phyloP scores from a whole-genome alignment of 2,329 filamentous ascomycete genomes.

The Sphaerulina vaccinii region DNA sequence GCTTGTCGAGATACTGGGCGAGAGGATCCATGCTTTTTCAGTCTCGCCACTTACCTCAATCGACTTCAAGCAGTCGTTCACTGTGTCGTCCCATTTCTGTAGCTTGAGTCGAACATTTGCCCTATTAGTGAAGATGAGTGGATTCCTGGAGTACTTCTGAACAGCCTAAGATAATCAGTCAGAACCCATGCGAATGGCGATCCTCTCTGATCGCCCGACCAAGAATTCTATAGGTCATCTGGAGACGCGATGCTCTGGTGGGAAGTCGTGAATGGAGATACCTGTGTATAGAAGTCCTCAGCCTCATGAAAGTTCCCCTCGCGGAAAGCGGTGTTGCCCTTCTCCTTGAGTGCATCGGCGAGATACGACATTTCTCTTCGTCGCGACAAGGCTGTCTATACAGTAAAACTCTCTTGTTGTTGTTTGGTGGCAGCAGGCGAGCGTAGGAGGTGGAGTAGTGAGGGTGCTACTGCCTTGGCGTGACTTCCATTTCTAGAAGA shows the following conservation, averaged over 20 bases:
- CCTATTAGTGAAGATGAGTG: conserved; percentile 83
- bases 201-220: not conserved
- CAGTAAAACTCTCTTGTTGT: too few relatives aligned
- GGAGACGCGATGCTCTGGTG: too few relatives aligned
- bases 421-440: too few relatives aligned
- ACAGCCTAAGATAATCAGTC: conserved; percentile 55
- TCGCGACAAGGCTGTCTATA: too few relatives aligned
- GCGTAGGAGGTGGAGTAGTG: too few relatives aligned
- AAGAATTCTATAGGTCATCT: not conserved
- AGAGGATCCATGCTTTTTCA: conserved; percentile 71
- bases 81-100: conserved; percentile 68
- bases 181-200: not conserved
- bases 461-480: too few relatives aligned
- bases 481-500: too few relatives aligned
- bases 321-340: conserved; percentile 65
- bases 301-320: conserved; percentile 64
- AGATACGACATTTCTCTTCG: conserved; percentile 33
- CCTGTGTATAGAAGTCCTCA: conserved; percentile 64
- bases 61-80: conserved; percentile 73
- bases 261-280: not conserved
- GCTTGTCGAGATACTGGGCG: too few relatives aligned
- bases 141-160: conserved; percentile 72
- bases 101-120: conserved; percentile 79
- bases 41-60: conserved; percentile 63
- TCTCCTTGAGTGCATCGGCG: conserved; percentile 49